Percentiles rank a stretch among this genome's conserved stretches.
Evolutionary conservation across 805 yeast species (phyloP).

Genomic region (Clavispora phyllophila): DNA sequence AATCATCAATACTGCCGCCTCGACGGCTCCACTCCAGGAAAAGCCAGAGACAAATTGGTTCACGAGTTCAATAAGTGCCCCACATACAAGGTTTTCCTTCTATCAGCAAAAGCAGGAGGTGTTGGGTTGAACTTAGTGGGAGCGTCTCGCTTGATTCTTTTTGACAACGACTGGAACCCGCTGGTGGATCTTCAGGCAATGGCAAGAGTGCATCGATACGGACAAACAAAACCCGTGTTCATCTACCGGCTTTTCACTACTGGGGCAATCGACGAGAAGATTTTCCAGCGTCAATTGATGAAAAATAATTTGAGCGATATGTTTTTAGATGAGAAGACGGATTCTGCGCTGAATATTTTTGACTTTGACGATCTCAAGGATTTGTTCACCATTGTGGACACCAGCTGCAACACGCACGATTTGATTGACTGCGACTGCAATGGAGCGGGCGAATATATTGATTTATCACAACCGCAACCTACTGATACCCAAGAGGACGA

Average conservation of each 20-base stretch:
- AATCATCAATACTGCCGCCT: conserved; percentile 54
- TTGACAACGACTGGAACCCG: conserved; percentile 98
- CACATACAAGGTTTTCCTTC: conserved; percentile 50
- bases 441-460: conserved; percentile 46
- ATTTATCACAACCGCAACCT: conserved; percentile 1
- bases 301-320: conserved; percentile 74
- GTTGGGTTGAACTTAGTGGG: conserved; percentile 87
- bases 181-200: conserved; percentile 88
- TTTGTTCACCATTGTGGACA: conserved; percentile 55
- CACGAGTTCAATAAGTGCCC: conserved; percentile 56
- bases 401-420: conserved; percentile 72
- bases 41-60: conserved; percentile 61
- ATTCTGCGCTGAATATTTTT: conserved; percentile 60
- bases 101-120: conserved; percentile 92
- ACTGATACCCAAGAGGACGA: conserved; percentile 8
- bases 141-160: conserved; percentile 76
- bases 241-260: conserved; percentile 81
- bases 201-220: conserved; percentile 94
- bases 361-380: conserved; percentile 65
- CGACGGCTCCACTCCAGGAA: conserved; percentile 80
- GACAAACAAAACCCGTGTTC: conserved; percentile 73
- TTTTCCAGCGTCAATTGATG: conserved; percentile 84
- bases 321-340: conserved; percentile 43
- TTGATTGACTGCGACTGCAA: conserved; percentile 59
- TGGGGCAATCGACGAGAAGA: conserved; percentile 92